phyloP scores from a whole-genome alignment of 2,329 filamentous ascomycete species.

The Neonectria coccinea region DNA sequence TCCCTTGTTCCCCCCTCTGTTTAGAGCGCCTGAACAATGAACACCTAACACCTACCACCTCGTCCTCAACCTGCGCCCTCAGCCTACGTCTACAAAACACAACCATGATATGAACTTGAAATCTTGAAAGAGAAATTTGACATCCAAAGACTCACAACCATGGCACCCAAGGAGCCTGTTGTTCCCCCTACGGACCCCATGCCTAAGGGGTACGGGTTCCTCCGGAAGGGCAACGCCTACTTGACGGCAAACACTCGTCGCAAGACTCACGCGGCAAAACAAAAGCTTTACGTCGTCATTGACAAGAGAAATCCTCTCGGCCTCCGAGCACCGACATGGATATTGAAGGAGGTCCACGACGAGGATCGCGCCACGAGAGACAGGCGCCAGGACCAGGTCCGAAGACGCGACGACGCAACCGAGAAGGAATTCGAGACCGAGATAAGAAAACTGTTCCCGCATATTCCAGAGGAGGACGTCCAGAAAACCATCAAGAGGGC shows the following conservation, averaged over 20 bases:
- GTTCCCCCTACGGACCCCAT: conserved; percentile 11
- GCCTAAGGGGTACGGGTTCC: conserved; percentile 24
- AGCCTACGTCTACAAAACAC: too few species aligned
- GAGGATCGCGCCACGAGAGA: conserved; percentile 15
- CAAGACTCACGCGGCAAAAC: conserved; percentile 16
- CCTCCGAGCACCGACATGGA: conserved; percentile 19
- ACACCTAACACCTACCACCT: neutral
- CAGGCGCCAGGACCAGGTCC: conserved; percentile 7
- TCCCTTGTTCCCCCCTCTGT: neutral
- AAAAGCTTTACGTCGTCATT: conserved; percentile 15
- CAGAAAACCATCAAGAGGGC: conserved; percentile 16
- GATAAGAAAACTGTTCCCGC: conserved; percentile 3
- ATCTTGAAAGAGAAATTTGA: neutral
- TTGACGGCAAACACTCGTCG: conserved; percentile 20
- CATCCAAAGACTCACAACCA: neutral
- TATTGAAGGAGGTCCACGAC: conserved; percentile 16
- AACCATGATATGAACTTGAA: neutral
- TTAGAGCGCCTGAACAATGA: neutral
- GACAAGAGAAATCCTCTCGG: conserved; percentile 1
- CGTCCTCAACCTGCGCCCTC: neutral
- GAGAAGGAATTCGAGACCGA: conserved; percentile 21
- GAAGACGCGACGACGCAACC: conserved; percentile 13
- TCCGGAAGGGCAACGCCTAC: conserved; percentile 18
- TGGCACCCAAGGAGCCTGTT: conserved; percentile 4
- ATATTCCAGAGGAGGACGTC: conserved; percentile 16